Evolutionary conservation across 768 basidiomycete species (phyloP).

Genomic region (Tricholoma hemisulphureum): DNA sequence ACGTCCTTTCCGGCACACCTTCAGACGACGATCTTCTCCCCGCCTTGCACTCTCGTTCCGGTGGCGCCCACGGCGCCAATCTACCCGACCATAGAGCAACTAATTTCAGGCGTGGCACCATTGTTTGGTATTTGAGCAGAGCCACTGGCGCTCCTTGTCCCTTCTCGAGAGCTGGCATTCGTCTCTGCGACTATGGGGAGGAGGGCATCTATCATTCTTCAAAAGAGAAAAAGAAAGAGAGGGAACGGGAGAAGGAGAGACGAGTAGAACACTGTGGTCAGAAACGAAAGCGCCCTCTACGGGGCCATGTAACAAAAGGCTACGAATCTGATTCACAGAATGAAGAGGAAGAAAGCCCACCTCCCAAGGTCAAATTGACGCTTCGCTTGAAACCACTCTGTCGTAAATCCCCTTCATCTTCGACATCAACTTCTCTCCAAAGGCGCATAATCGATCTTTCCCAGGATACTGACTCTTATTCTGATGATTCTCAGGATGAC

Average conservation of each 20-base stretch:
- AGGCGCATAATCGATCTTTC: slow-evolving; percentile 38
- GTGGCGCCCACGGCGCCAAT: slow-evolving; percentile 56
- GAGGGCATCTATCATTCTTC: slow-evolving; percentile 37
- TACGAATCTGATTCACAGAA: slow-evolving; percentile 35
- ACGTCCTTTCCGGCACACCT: slow-evolving; percentile 67
- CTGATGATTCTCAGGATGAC: slow-evolving; percentile 37
- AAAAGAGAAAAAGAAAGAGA: slow-evolving; percentile 29
- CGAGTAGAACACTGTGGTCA: slow-evolving; percentile 33
- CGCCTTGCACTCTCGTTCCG: slow-evolving; percentile 66
- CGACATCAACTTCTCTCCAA: slow-evolving; percentile 23
- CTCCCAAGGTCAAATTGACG: slow-evolving; percentile 70
- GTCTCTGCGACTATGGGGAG: slow-evolving; percentile 65
- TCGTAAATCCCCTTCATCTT: slow-evolving; percentile 20
- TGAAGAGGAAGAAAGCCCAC: slow-evolving; percentile 43
- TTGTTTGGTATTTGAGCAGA: slow-evolving; percentile 78
- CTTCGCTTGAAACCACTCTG: slow-evolving; percentile 58
- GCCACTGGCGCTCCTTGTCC: slow-evolving; percentile 76
- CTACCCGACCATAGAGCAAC: slow-evolving; percentile 49
- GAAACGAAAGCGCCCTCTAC: slow-evolving; percentile 45
- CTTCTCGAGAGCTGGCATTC: slow-evolving; percentile 70
- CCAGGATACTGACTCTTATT: slow-evolving; percentile 36
- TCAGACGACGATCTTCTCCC: slow-evolving; percentile 73
- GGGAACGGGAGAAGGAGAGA: slow-evolving; percentile 25
- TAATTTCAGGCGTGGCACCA: slow-evolving; percentile 75
- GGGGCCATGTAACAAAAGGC: slow-evolving; percentile 33